Percentiles rank a stretch among this genome's conserved stretches.
Conservation (phyloP, 2,329 filamentous ascomycete genomes). For the Aspergillus sp. region DNA sequence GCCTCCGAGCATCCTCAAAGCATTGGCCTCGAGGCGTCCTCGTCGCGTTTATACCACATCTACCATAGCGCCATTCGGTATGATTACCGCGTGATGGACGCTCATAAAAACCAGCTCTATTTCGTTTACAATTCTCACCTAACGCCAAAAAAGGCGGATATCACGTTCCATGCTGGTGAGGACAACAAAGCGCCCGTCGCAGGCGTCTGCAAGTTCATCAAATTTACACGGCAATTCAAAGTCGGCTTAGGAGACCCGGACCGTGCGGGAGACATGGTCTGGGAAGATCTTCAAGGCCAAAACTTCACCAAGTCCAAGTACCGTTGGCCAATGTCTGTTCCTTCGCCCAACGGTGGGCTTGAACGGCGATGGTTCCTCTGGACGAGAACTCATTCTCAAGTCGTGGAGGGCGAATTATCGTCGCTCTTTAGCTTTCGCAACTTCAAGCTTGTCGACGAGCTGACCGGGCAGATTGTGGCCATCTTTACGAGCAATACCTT, state of each 20-base stretch:
- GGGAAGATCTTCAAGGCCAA: constrained; percentile 31
- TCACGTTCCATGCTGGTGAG: constrained; percentile 32
- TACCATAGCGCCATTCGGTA: constrained; percentile 22
- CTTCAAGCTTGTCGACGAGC: constrained; percentile 36
- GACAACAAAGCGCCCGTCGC: constrained; percentile 26
- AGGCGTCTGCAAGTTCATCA: constrained; percentile 33
- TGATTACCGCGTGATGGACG: constrained; percentile 24
- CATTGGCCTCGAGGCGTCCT: background rate
- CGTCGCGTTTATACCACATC: constrained; percentile 23
- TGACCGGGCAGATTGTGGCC: constrained; percentile 27
- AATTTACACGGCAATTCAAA: constrained; percentile 32
- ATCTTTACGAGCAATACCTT: constrained; percentile 30
- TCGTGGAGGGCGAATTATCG: constrained; percentile 24
- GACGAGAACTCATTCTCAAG: constrained; percentile 33
- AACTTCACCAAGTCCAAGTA: constrained; percentile 26
- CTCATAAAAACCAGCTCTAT: constrained; percentile 20
- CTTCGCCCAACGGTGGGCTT: constrained; percentile 2
- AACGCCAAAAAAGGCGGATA: constrained; percentile 32
- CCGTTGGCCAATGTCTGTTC: constrained; percentile 27
- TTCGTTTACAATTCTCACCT: constrained; percentile 30
- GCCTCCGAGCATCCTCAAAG: background rate
- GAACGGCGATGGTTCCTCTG: constrained; percentile 30
- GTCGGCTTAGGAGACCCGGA: constrained; percentile 34
- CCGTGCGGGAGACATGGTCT: constrained; percentile 22
- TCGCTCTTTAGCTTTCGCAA: constrained; percentile 24